These are phyloP conservation scores for Colletotrichum noveboracense DNA, from an alignment of 2,329 filamentous ascomycete genomes.

Conservation along the genomic window DNA sequence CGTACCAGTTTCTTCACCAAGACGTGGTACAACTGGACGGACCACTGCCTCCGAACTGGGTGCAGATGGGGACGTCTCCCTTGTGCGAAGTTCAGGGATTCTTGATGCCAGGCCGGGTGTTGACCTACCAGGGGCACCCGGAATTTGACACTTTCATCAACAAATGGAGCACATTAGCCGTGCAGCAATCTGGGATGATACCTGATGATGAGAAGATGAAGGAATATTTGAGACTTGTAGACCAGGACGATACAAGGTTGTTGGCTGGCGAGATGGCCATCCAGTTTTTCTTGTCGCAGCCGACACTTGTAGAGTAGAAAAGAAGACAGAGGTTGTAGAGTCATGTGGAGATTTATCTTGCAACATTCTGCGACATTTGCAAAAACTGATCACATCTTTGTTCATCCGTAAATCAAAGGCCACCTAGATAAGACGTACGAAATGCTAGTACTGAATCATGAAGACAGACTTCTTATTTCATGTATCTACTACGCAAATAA, in stretches of 20 bases:
- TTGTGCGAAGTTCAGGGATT: conserved; percentile 44
- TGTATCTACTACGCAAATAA: not conserved
- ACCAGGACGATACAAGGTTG: conserved; percentile 24
- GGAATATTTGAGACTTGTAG: not conserved
- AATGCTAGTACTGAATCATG: not conserved
- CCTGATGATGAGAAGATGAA: not conserved
- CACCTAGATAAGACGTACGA: too few relatives aligned
- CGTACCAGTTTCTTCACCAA: conserved; percentile 43
- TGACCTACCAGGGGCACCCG: conserved; percentile 48
- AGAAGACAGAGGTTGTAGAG: not conserved
- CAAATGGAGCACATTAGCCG: conserved; percentile 29
- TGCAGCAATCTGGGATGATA: conserved; percentile 36
- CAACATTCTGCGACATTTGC: too few relatives aligned
- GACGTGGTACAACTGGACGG: conserved; percentile 29
- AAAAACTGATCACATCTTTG: too few relatives aligned
- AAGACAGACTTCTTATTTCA: not conserved
- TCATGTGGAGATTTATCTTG: not conserved
- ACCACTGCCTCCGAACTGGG: conserved; percentile 18
- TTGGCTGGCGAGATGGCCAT: conserved; percentile 25
- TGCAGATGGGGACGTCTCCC: conserved; percentile 26
- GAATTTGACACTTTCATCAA: conserved; percentile 48
- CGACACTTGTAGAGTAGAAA: not conserved
- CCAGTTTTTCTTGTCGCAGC: conserved; percentile 21
- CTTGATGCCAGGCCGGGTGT: conserved; percentile 38
- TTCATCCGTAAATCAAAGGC: too few relatives aligned